Evolutionary conservation across 768 basidiomycete species (phyloP), one percentile per base, ranked within the genome.

Genomic region (Termitomyces sp.): DNA sequence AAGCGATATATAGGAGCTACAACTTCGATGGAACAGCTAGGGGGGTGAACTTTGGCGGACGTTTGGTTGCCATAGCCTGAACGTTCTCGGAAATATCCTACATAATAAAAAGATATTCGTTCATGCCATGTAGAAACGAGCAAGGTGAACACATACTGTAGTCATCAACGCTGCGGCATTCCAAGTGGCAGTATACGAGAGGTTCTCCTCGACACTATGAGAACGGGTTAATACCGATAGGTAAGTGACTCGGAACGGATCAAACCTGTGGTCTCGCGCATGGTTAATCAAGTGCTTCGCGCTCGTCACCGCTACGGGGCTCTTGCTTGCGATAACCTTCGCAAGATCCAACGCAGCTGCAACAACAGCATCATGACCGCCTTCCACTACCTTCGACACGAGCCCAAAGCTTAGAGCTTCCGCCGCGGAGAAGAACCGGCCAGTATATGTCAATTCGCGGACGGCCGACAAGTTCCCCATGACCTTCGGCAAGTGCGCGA

Each of bases 261-360:
- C 82, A 50, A 47, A 89, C 89, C 78, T 79, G 63, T 95, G 86
- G 66, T 96, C 92, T 53, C 89, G 68, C 5, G 91, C 77, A 70
- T 96, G 91, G 13, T 81, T 74, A 46, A 96, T 73, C 0, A 95
- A 69, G 54, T 83, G 84, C 72, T 96, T 97, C 6, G 91, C 86
- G 1, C 88, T 83, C 0, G 78, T 59, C 0, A 91, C 83, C 0
- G 93, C 94, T 3, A 95, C 71, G 0, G 94, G 94, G 32, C 86
- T 88, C 71, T 94, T 94, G 20, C 60, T 57, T 33, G 89, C 88
- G 27, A 94, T 88, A 1, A 77, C 63, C 53, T 71, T 71, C 0
- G 89, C 93, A 13, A 89, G 71, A 13, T 79, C 73, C n/a, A 93
- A 55, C 0, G 91, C 89, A 0, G 79, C 84, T 5, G 70, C 66